Conservation (phyloP, 306 rosid species). For the Rosa persica region DNA sequence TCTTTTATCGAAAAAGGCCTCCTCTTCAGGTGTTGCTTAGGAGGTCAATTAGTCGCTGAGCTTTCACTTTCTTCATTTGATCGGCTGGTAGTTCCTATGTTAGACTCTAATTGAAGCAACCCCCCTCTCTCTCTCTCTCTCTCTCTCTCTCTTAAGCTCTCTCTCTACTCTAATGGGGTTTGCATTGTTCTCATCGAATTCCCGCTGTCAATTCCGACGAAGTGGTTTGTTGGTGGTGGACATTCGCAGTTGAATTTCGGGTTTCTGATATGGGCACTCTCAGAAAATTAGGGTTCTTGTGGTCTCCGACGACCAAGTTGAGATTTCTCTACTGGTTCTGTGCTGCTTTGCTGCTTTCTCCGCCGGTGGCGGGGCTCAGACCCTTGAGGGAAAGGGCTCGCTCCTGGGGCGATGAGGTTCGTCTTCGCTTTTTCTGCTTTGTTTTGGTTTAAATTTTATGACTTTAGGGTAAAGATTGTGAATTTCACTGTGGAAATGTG, state of each 20-base stretch:
- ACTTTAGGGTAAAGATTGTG: not conserved
- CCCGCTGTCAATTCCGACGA: constrained; percentile 21
- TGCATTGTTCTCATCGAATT: not conserved
- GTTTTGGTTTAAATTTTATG: constrained; percentile 7
- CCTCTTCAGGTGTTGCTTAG: constrained; percentile 36
- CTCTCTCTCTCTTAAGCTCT: constrained; percentile 35
- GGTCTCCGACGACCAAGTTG: constrained; percentile 33
- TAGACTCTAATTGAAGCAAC: constrained; percentile 63
- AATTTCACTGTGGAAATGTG: not conserved
- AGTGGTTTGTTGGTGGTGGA: constrained; percentile 25
- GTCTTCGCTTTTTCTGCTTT: constrained; percentile 21
- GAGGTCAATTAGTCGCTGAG: constrained; percentile 67
- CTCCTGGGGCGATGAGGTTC: constrained; percentile 98
- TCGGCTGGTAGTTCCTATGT: constrained; percentile 43
- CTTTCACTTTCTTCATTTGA: constrained; percentile 74
- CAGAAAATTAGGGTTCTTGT: constrained; percentile 36
- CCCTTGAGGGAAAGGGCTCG: constrained; percentile 86
- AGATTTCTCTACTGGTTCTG: constrained; percentile 43
- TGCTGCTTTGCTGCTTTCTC: constrained; percentile 41
- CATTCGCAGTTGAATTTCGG: constrained; percentile 40
- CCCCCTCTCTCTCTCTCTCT: constrained; percentile 29
- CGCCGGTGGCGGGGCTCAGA: constrained; percentile 73
- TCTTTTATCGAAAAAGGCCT: not conserved
- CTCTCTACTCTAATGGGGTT: constrained; percentile 48
- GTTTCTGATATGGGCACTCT: constrained; percentile 44